Base-by-base conservation (phyloP, 2,329 filamentous ascomycete genomes). In the Chaetomium olivaceum region DNA sequence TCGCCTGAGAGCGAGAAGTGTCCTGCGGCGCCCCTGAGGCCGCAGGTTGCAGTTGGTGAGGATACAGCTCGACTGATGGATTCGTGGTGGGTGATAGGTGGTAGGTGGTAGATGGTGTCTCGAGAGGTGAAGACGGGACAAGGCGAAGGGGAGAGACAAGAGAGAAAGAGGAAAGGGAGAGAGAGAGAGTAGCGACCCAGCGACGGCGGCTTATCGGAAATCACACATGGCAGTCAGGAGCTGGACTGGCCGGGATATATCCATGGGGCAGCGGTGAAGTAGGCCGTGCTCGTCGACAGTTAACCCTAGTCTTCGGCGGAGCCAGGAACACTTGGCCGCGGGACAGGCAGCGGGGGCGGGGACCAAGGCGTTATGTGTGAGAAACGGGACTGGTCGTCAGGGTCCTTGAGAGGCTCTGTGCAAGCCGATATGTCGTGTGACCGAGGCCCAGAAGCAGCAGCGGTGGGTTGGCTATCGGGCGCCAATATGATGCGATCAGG, bases 211-310 rank as follows among this genome's bases (percentile, higher is more conserved):
- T 68, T 72, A 73, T 63, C 69, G 70, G 67, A 70, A 70, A 62
- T 71, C 67, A 69, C 56, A 67, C 71, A 73, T 73, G 71, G 66
- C 71, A 73, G 60, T 65, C 52, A 62, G 48, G 48, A 52, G 56
- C 8, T 65, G 58, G 58, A 63, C 57, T 59, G 58, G 61, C 58
- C 50, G 61, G 61, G 60, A 58, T 39, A 63, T 66, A 68, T 73
- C 70, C 71, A 73, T 73, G 66, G 66, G 66, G 60, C 56, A 64
- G 58, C 57, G 62, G 57, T 62, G 29, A 11, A 39, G 57, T 23
- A 31, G 51, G 61, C 48, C 57, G 31, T 50, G 64, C 59, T 65
- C 50, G 63, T 61, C 54, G 55, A 63, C 39, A n/a, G 39, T 43
- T 43, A n/a, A 7, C 39, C 39, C 39, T 16, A 43, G 39, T 43